phyloP scores from a whole-genome alignment of 441 rosid species.

The Pelargonium australe region DNA sequence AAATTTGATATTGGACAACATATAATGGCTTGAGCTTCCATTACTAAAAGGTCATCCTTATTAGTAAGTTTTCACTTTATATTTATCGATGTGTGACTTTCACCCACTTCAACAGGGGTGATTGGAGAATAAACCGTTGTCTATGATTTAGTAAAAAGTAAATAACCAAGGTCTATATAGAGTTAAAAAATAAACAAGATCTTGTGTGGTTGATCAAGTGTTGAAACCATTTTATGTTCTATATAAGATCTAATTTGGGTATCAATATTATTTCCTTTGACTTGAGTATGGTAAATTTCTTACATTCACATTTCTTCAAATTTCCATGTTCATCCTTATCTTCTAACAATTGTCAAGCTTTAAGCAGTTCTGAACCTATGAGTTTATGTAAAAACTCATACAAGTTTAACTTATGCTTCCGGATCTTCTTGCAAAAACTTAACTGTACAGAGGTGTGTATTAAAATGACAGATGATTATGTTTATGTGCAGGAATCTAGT shows the following conservation, averaged over 20 bases:
- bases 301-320: no score
- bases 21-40: no score
- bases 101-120: no score
- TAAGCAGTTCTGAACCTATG: no score
- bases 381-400: not conserved
- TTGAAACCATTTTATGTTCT: not conserved
- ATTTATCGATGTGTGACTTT: no score
- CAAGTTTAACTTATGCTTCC: not conserved
- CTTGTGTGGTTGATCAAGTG: not conserved
- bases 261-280: not conserved
- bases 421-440: conserved; percentile 2
- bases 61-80: no score
- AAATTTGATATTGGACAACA: no score
- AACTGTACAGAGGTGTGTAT: not conserved
- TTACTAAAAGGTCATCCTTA: no score
- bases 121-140: not conserved
- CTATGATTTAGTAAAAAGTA: not conserved
- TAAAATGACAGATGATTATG: not conserved
- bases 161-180: not conserved
- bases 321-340: no score
- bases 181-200: not conserved
- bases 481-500: conserved; percentile 61
- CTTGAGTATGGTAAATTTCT: not conserved
- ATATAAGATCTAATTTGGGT: not conserved
- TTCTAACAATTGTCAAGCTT: no score